Percentiles rank a stretch among this genome's conserved stretches.
Evolutionary conservation across 1,139 yeast genomes (phyloP).

Genomic region (Pichia sp.): DNA sequence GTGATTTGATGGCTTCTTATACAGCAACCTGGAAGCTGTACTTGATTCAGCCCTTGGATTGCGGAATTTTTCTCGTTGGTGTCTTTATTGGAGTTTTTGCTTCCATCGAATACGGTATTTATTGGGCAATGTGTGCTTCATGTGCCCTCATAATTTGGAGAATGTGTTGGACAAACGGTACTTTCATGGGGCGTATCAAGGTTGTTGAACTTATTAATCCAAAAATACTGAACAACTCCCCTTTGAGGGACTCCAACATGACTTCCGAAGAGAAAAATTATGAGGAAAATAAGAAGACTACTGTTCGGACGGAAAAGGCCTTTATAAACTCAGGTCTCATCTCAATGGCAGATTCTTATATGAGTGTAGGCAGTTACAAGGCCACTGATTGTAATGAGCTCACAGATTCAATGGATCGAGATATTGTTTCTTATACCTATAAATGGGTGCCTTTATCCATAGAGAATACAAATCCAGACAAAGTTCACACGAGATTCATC

Average conservation of each 20-base stretch:
- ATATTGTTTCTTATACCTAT: conserved; percentile 46
- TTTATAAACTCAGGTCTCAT: conserved; percentile 29
- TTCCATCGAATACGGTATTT: conserved; percentile 82
- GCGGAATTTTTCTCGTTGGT: conserved; percentile 69
- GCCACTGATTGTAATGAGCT: conserved; percentile 3
- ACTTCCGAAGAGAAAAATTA: background rate
- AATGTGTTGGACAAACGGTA: conserved; percentile 75
- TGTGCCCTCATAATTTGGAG: conserved; percentile 69
- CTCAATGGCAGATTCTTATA: conserved; percentile 15
- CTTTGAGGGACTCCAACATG: no score
- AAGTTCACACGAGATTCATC: conserved; percentile 33
- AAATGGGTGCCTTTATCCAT: conserved; percentile 77
- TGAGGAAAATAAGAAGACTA: background rate
- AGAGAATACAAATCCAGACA: conserved; percentile 29
- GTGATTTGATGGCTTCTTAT: conserved; percentile 76
- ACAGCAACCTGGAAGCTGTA: conserved; percentile 70
- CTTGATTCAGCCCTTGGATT: conserved; percentile 73
- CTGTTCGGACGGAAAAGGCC: conserved; percentile 6
- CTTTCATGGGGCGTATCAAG: conserved; percentile 72
- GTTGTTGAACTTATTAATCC: conserved; percentile 36
- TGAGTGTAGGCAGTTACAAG: conserved; percentile 9
- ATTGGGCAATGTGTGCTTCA: conserved; percentile 85
- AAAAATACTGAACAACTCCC: background rate
- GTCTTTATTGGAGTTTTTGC: conserved; percentile 78
- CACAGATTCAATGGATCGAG: background rate